Base-by-base conservation (phyloP, 2,329 filamentous ascomycete species). In the Colletotrichum viniferum region DNA sequence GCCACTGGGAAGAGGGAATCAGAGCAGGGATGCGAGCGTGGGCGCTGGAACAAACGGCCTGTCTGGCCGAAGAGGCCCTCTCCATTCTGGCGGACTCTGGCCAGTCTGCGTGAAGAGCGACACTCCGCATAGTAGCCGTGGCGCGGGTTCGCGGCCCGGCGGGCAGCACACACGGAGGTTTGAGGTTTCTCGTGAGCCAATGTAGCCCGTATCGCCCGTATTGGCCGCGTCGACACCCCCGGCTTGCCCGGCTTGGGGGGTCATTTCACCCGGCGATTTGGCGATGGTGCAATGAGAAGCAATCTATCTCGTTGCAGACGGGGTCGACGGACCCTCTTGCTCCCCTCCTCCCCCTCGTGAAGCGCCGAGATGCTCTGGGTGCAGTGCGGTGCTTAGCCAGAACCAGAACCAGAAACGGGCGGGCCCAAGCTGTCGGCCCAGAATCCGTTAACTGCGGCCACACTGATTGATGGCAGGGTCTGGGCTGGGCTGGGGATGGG, bases 81-180 rank as follows among this genome's bases (percentile, higher is more conserved):
- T 43, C 61, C 69, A 58, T 43, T 38, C 38, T 32, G 26, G 28
- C 24, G 10, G 66, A 34, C 14, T 52, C 73, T 72, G 69, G 34
- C 73, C 73, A 72, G 62, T 72, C 73, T 56, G 63, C 38, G 69
- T n/a, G 18, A 56, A 56, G 55, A 67, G 16, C 32, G 70, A 69
- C 18, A 55, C 52, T 61, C 43, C 63, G 58, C 73, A 70, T 55
- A 69, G 74, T 76, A 74, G 73, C 73, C 73, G 73, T 60, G 69
- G 32, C 48, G 64, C 73, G 73, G 73, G 36, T 69, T 60, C 7
- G 52, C 73, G 73, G 73, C 70, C 73, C 73, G 73, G 48, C 73
- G 73, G 70, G 60, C 73, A 76, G 73, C 48, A 9, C 55, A 67
- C 28, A 73, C 73, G 62, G 56, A 34, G 66, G 21, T 28, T 21